Percentiles rank a stretch among this genome's conserved stretches.
These are phyloP conservation scores for Polyporus arcularius DNA, from an alignment of 768 basidiomycete species.

Conservation along the genomic window DNA sequence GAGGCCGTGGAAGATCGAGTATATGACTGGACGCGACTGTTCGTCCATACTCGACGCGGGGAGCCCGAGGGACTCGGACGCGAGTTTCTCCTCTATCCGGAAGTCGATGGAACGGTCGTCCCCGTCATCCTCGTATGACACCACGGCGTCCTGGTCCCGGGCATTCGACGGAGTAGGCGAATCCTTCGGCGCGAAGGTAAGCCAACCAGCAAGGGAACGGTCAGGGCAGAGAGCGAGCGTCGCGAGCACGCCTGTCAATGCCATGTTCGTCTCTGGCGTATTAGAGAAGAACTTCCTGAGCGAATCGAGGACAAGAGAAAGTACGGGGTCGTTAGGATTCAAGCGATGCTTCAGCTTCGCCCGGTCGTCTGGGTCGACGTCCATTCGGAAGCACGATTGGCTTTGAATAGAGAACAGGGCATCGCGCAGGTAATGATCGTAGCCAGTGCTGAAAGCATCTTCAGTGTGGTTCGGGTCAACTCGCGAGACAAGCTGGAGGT, in stretches of 20 bases:
- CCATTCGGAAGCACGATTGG: constrained; percentile 58
- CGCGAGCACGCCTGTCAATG: constrained; percentile 80
- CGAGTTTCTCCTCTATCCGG: constrained; percentile 63
- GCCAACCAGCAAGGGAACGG: constrained; percentile 86
- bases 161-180: constrained; percentile 17
- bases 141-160: constrained; percentile 22
- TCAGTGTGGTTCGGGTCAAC: constrained; percentile 69
- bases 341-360: constrained; percentile 69
- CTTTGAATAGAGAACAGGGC: constrained; percentile 67
- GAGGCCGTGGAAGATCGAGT: constrained; percentile 79
- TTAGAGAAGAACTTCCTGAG: constrained; percentile 83
- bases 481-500: constrained; percentile 75
- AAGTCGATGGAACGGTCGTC: constrained; percentile 86
- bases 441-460: constrained; percentile 81
- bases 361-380: constrained; percentile 40
- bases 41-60: constrained; percentile 74
- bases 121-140: constrained; percentile 48
- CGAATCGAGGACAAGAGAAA: constrained; percentile 68
- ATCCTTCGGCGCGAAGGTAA: constrained; percentile 65
- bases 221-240: constrained; percentile 83
- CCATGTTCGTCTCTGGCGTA: constrained; percentile 84
- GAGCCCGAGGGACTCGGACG: constrained; percentile 55
- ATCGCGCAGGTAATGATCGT: constrained; percentile 81
- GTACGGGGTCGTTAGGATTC: constrained; percentile 74
- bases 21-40: constrained; percentile 73